Evolutionary conservation across 805 yeast species (phyloP), one percentile per base, ranked within the genome.

Genomic region (Pichia nakasei): DNA sequence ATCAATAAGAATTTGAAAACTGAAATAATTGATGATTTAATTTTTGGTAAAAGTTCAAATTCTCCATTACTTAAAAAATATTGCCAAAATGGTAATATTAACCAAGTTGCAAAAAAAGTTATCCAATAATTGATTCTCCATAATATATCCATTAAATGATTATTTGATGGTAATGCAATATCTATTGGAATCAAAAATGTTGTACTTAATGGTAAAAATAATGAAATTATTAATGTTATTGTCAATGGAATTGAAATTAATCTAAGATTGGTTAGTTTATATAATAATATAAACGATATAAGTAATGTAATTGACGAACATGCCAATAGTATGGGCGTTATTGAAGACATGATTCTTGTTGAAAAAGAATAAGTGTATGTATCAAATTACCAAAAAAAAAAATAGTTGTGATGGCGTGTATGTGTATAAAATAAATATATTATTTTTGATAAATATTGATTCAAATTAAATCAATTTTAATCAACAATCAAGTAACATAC

Each of bases 121-220:
- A 75, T 63, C 95, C 95, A 86, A 60, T 86, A 86, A 42, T 82
- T 78, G 38, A 76, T 54, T 52, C 82, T 73, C 95, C 95, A 86
- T 34, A 82, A 55, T 11, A 32, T 22, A 7, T 19, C 19, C 5
- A 68, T 33, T 21, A 26, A 9, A 5, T 26, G 15, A 6, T 18
- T 33, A 69, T 50, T 81, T 69, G 52, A 77, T 60, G 9, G 66
- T 50, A 31, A 46, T 29, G 82, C 72, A 38, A 85, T 70, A 60
- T 86, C 95, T 26, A 82, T 70, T 1, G 95, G 95, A 19, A 85
- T 69, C 7, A 86, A 66, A 39, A 81, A 78, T 2, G 84, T 76
- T 39, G 82, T 82, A 8, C 91, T 82, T 20, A 83, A 66, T 11
- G 95, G 95, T 35, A 86, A 72, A 58, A 75, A 81, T 9, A 85